These are phyloP conservation scores for Hericium erinaceus DNA, from an alignment of 768 basidiomycete genomes.

Conservation along the genomic window DNA sequence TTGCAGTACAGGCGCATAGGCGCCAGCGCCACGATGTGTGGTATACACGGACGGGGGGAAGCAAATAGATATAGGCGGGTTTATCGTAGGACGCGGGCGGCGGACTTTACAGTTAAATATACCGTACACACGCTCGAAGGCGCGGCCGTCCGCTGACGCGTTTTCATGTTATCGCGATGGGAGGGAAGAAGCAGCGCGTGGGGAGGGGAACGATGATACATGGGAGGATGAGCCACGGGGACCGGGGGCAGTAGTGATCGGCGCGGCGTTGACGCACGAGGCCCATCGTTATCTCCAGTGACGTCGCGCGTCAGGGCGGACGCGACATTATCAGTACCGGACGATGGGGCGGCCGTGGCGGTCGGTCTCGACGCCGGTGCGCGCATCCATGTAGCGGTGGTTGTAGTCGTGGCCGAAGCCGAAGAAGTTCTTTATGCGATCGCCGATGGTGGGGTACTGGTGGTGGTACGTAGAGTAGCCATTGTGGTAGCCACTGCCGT, in stretches of 20 bases:
- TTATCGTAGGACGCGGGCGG: not conserved
- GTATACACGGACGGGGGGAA: not conserved
- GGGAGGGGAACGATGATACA: not conserved
- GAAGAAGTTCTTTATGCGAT: constrained; percentile 31
- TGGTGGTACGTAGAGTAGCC: constrained; percentile 5
- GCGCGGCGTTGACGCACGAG: too few relatives aligned
- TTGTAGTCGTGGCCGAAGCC: constrained; percentile 19
- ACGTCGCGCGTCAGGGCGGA: constrained; percentile 1
- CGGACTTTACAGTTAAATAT: not conserved
- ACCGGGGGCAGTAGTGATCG: too few relatives aligned
- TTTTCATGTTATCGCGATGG: not conserved
- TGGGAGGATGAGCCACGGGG: not conserved
- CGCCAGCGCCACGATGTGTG: not conserved
- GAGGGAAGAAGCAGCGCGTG: not conserved
- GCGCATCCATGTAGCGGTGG: constrained; percentile 32
- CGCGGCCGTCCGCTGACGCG: not conserved
- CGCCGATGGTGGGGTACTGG: constrained; percentile 21
- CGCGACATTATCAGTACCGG: constrained; percentile 19
- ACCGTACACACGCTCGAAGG: not conserved
- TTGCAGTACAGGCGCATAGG: too few relatives aligned
- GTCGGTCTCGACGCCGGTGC: constrained; percentile 34
- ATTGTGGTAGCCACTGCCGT: constrained; percentile 2
- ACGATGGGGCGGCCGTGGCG: constrained; percentile 45
- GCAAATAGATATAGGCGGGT: not conserved
- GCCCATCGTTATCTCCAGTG: not conserved